Evolutionary conservation across 2,329 filamentous ascomycete genomes (phyloP), one percentile per base, ranked within the genome.

Genomic region (Calycina herbarum): DNA sequence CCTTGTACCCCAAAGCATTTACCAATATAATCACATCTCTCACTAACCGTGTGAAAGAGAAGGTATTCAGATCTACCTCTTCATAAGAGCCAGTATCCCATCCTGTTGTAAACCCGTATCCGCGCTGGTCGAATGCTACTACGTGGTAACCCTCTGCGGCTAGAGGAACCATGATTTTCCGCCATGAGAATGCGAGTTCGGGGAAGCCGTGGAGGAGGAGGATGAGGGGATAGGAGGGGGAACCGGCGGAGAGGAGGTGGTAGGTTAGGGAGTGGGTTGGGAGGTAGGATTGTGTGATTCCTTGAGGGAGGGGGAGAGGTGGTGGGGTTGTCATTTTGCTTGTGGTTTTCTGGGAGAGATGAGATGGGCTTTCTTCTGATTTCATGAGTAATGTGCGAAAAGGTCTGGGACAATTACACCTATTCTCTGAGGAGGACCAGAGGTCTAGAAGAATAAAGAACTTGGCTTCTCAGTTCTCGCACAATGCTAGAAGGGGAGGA

Each of bases 131-230:
- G 42, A 86, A 85, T 1, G 89, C 88, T 1, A 91, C 84, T 62
- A 88, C 87, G 72, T 88, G 83, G 76, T 86, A 91, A 33, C 88
- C 88, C 5, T 82, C 79, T 0, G 77, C 76, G 5, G 88, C 85
- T n/a, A 92, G 78, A 0, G 78, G 74, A 6, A 83, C 82, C 71
- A 91, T 81, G 42, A 90, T 77, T 64, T 87, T 86, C 61, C 88
- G 85, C 87, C 88, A 91, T 58, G 88, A 90, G 74, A 84, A 91
- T 33, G 89, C 86, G 1, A 91, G 79, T 72, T 91, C 88, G 1
- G 89, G 89, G 68, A 85, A 91, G 45, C 89, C 89, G 75, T 90
- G 88, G 59, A 85, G 82, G 59, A 89, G 83, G 6, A 90, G 74
- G 8, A 90, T 77, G 11, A 90, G 80, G 1, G 86, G 87, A 6